Conservation (phyloP, 2,329 filamentous ascomycete species). For the Xylaria sp. region DNA sequence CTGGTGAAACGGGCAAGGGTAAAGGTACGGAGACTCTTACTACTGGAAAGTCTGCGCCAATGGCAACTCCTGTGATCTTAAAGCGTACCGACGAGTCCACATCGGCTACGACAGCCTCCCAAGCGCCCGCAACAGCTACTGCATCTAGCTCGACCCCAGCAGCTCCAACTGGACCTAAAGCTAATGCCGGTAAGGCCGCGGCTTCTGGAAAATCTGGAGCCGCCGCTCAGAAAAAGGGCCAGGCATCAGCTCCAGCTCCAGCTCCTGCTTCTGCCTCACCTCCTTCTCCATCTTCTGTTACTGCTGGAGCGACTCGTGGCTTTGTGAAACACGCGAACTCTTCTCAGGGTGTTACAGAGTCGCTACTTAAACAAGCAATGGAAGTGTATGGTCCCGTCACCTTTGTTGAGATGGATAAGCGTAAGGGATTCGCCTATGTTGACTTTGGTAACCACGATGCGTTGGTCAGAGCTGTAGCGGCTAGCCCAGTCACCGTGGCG, state of each 20-base stretch:
- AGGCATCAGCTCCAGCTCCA: slow-evolving; percentile 23
- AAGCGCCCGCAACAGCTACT: slow-evolving; percentile 24
- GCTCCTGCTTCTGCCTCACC: slow-evolving; percentile 27
- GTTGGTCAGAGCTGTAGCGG: slow-evolving; percentile 72
- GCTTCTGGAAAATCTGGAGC: slow-evolving; percentile 23
- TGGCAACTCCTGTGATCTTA: slow-evolving; percentile 30
- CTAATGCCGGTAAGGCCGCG: slow-evolving; percentile 20
- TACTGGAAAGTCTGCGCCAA: slow-evolving; percentile 26
- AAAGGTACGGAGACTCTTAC: slow-evolving; percentile 24
- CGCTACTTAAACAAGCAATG: slow-evolving; percentile 69
- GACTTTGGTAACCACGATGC: slow-evolving; percentile 72
- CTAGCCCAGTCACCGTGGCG: slow-evolving; percentile 75
- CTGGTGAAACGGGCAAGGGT: slow-evolving; percentile 27
- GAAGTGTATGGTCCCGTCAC: slow-evolving; percentile 67
- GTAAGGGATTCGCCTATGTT: slow-evolving; percentile 91
- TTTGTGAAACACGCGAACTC: slow-evolving; percentile 81
- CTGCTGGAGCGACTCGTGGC: slow-evolving; percentile 55
- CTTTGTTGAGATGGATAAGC: slow-evolving; percentile 86
- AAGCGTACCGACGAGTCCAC: slow-evolving; percentile 27
- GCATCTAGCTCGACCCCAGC: slow-evolving; percentile 25
- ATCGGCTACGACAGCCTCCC: slow-evolving; percentile 17
- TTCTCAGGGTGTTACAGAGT: slow-evolving; percentile 86
- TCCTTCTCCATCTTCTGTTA: slow-evolving; percentile 23
- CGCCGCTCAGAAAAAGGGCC: slow-evolving; percentile 32
- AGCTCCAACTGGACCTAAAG: slow-evolving; percentile 31